Evolutionary conservation across 306 rosid genomes (phyloP).

Genomic region (Vigna reflexopilosa): DNA sequence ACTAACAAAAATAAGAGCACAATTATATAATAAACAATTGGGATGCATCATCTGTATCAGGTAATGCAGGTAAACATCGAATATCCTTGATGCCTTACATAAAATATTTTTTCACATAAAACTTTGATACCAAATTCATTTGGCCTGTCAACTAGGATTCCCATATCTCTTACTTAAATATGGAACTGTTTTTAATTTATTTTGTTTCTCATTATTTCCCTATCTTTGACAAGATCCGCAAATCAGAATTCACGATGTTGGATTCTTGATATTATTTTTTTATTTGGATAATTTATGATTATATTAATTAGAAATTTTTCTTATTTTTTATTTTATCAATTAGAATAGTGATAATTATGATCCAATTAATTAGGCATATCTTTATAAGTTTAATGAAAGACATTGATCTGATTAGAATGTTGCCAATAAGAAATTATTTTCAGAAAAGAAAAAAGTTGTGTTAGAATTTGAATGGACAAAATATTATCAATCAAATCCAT

Average conservation of each 20-base stretch:
- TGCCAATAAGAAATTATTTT: background rate
- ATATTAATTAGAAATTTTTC: background rate
- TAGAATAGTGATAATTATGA: background rate
- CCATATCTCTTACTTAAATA: background rate
- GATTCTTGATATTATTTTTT: too few relatives aligned
- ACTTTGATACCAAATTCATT: too few relatives aligned
- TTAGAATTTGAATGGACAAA: too few relatives aligned
- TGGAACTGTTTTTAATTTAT: background rate
- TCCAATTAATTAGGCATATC: background rate
- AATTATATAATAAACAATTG: background rate
- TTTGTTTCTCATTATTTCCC: background rate
- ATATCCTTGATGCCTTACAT: too few relatives aligned
- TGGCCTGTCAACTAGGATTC: too few relatives aligned
- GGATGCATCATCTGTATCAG: background rate
- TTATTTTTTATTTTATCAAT: background rate
- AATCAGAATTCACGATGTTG: background rate
- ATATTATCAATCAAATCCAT: too few relatives aligned
- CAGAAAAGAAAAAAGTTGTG: too few relatives aligned
- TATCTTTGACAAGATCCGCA: background rate
- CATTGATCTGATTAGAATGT: background rate
- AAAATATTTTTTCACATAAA: too few relatives aligned
- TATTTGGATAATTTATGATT: background rate
- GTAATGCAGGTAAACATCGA: too few relatives aligned
- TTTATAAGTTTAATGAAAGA: too few relatives aligned
- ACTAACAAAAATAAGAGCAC: too few relatives aligned